These are phyloP conservation scores for Xylaria arbuscula DNA, from an alignment of 2,329 filamentous ascomycete species.

Conservation along the genomic window DNA sequence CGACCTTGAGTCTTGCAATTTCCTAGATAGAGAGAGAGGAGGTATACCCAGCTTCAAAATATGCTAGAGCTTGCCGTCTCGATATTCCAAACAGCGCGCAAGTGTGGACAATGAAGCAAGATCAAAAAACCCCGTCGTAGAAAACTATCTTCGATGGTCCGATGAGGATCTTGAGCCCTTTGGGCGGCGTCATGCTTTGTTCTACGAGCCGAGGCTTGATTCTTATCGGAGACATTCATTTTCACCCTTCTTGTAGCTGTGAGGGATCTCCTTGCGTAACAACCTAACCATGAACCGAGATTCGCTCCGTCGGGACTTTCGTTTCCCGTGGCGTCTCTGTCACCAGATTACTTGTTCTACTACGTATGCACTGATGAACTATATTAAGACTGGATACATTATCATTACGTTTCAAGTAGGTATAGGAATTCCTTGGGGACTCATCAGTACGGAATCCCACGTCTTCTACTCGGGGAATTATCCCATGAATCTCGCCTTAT, in stretches of 20 bases:
- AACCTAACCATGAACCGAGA: background rate
- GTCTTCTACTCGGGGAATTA: no score
- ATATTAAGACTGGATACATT: background rate
- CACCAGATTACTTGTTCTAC: background rate
- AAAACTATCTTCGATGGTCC: constrained; percentile 40
- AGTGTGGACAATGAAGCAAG: constrained; percentile 78
- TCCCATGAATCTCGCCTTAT: background rate
- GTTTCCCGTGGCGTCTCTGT: background rate
- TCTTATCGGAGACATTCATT: constrained; percentile 48
- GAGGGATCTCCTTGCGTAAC: background rate
- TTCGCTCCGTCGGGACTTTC: background rate
- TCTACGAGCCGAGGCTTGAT: constrained; percentile 46
- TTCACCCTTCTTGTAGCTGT: background rate
- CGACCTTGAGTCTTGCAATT: background rate
- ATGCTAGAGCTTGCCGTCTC: constrained; percentile 75
- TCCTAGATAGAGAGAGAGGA: background rate
- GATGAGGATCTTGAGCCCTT: constrained; percentile 37
- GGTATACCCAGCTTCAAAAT: constrained; percentile 63
- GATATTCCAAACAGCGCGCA: constrained; percentile 64
- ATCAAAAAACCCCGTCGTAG: constrained; percentile 55
- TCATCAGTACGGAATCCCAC: background rate
- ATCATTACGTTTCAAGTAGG: background rate
- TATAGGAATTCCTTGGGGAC: background rate
- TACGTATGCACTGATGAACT: background rate
- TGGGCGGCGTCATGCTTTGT: constrained; percentile 36